Percentiles rank a stretch among this genome's conserved stretches.
Conservation (phyloP, 352 stramenopile genomes). For the Globisporangium lucens region DNA sequence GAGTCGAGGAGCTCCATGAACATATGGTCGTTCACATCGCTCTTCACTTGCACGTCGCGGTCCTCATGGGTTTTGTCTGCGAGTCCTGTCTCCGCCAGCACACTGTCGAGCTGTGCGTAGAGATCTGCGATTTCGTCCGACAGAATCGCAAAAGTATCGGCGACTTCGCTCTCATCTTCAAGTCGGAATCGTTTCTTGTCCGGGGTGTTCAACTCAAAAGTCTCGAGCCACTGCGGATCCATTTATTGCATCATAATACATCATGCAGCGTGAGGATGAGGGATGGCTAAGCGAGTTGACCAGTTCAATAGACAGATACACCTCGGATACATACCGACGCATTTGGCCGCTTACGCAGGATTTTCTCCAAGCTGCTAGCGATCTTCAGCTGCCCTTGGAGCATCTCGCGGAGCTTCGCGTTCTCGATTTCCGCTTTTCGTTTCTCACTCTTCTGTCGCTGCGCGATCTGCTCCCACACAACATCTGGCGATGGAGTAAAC, state of each 20-base stretch:
- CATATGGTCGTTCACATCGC: conserved; percentile 8
- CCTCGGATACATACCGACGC: neutral
- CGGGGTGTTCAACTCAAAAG: neutral
- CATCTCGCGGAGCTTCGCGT: conserved; percentile 1
- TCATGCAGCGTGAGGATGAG: neutral
- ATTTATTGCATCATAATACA: no score
- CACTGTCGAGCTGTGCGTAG: conserved; percentile 5
- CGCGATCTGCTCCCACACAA: conserved; percentile 1
- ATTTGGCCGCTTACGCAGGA: neutral
- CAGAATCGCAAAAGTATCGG: neutral
- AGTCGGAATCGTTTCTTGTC: neutral
- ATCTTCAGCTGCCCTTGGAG: conserved; percentile 1
- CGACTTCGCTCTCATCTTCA: neutral
- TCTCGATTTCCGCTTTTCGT: conserved; percentile 3
- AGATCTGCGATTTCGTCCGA: neutral
- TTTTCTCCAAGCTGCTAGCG: neutral
- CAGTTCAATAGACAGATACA: neutral
- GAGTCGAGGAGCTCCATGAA: conserved; percentile 39
- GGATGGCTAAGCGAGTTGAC: neutral
- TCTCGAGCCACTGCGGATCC: neutral
- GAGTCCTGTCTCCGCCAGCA: neutral
- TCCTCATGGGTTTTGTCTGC: neutral
- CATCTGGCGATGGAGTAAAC: neutral
- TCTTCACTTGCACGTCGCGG: neutral
- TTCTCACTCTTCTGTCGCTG: neutral